These are phyloP conservation scores for Lecanicillium sp. DNA, from an alignment of 2,329 filamentous ascomycete species.

Conservation along the genomic window DNA sequence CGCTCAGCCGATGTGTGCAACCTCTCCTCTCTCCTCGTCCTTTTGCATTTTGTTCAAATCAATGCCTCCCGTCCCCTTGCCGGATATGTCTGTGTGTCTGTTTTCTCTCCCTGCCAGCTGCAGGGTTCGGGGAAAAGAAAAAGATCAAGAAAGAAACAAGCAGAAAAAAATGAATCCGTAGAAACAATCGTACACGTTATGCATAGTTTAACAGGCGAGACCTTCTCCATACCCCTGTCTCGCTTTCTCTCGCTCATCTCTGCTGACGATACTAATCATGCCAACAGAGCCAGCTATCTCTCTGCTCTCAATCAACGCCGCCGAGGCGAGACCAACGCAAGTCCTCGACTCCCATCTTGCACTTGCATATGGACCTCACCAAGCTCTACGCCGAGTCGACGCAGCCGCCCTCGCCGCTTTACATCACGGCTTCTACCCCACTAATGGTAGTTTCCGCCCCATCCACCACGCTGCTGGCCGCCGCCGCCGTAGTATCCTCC, in stretches of 20 bases:
- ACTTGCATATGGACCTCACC: conserved; percentile 3
- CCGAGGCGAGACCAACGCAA: conserved; percentile 3
- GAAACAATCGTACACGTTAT: conserved; percentile 12
- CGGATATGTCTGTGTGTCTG: too few relatives aligned
- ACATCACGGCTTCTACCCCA: conserved; percentile 22
- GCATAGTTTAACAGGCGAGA: conserved; percentile 11
- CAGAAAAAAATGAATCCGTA: conserved; percentile 10
- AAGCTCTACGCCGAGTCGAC: conserved; percentile 1
- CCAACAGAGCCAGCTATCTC: conserved; percentile 1
- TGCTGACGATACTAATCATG: conserved; percentile 1
- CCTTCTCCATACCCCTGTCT: conserved; percentile 7
- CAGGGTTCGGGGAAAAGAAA: conserved; percentile 6
- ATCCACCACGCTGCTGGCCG: conserved; percentile 42
- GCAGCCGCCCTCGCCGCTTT: conserved; percentile 7
- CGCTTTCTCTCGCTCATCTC: conserved; percentile 5
- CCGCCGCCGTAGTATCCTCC: conserved; percentile 39
- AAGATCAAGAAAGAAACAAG: conserved; percentile 9
- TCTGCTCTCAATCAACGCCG: neutral
- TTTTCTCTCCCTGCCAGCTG: too few relatives aligned
- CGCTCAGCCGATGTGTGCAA: too few relatives aligned
- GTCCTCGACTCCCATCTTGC: conserved; percentile 2
- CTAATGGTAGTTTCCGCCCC: conserved; percentile 54
- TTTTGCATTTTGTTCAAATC: too few relatives aligned
- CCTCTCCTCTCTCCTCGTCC: too few relatives aligned
- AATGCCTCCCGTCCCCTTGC: too few relatives aligned